These are phyloP conservation scores for Fusarium nelsonii DNA, from an alignment of 2,329 filamentous ascomycete genomes.

Conservation along the genomic window DNA sequence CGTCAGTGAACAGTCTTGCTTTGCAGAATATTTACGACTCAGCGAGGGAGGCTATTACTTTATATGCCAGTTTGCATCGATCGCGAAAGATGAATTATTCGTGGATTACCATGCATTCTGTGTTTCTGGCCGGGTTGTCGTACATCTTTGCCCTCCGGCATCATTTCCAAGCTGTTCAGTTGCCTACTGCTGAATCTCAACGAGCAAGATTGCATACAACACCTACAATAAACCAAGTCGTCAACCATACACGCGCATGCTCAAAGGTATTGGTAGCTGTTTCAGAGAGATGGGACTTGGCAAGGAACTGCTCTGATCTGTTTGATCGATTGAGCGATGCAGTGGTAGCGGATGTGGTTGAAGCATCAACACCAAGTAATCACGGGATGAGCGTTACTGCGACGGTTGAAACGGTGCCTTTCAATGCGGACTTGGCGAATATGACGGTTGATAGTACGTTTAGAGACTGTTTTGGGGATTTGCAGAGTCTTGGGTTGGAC, in stretches of 20 bases:
- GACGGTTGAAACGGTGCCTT: conserved; percentile 16
- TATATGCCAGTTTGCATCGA: conserved; percentile 59
- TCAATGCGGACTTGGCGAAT: conserved; percentile 26
- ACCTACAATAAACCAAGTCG: conserved; percentile 57
- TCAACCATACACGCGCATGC: conserved; percentile 58
- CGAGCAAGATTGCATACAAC: conserved; percentile 45
- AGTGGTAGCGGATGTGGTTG: conserved; percentile 56
- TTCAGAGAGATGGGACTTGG: conserved; percentile 57
- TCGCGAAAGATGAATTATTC: conserved; percentile 61
- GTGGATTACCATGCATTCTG: conserved; percentile 62
- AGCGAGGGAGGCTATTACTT: conserved; percentile 54
- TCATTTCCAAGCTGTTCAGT: conserved; percentile 53
- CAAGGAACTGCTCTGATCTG: conserved; percentile 57
- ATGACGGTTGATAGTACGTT: conserved; percentile 56
- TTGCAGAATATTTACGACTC: conserved; percentile 57
- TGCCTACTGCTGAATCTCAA: conserved; percentile 1
- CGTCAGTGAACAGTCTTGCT: conserved; percentile 42
- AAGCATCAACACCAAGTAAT: conserved; percentile 10
- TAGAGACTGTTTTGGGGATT: conserved; percentile 54
- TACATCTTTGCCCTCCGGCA: conserved; percentile 59
- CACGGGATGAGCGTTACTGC: conserved; percentile 5
- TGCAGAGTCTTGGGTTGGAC: conserved; percentile 42
- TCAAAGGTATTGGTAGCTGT: conserved; percentile 60
- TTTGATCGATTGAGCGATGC: conserved; percentile 59
- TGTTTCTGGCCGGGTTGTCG: conserved; percentile 61